Conservation (phyloP, 192 early-diverging fungal genomes). For the Chytriomyces hyalinus region DNA sequence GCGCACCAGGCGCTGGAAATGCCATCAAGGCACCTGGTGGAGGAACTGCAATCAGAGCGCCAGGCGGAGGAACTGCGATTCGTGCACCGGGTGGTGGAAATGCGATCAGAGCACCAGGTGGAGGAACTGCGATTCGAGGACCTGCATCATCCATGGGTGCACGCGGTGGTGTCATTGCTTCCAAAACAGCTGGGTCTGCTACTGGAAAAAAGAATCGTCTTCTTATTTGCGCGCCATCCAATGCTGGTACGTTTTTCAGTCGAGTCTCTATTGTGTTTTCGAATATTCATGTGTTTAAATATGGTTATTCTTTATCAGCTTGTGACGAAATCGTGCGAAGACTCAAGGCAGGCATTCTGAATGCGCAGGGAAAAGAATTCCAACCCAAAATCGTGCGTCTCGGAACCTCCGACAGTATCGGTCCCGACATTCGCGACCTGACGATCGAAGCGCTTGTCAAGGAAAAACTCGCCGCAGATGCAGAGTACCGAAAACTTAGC, state of each 20-base stretch:
- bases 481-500: slow-evolving; percentile 33
- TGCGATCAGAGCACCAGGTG: slow-evolving; percentile 17
- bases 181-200: slow-evolving; percentile 10
- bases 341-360: slow-evolving; percentile 74
- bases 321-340: slow-evolving; percentile 94
- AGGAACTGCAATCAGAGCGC: slow-evolving; percentile 27
- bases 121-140: slow-evolving; percentile 5
- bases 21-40: slow-evolving; percentile 19
- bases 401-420: slow-evolving; percentile 75
- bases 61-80: slow-evolving; percentile 31
- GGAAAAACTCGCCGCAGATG: slow-evolving; percentile 32
- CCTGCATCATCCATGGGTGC: background rate
- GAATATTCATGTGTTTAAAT: background rate
- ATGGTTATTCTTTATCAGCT: slow-evolving; percentile 34
- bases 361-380: slow-evolving; percentile 60
- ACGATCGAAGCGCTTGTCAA: slow-evolving; percentile 45
- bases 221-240: slow-evolving; percentile 92
- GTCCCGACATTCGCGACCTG: slow-evolving; percentile 73
- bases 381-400: slow-evolving; percentile 81
- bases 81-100: background rate
- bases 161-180: background rate
- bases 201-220: slow-evolving; percentile 60
- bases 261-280: background rate
- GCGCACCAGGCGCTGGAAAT: slow-evolving; percentile 20
- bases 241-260: slow-evolving; percentile 63